These are phyloP conservation scores for Lophium mytilinum DNA, from an alignment of 495 filamentous ascomycete species.

Conservation along the genomic window DNA sequence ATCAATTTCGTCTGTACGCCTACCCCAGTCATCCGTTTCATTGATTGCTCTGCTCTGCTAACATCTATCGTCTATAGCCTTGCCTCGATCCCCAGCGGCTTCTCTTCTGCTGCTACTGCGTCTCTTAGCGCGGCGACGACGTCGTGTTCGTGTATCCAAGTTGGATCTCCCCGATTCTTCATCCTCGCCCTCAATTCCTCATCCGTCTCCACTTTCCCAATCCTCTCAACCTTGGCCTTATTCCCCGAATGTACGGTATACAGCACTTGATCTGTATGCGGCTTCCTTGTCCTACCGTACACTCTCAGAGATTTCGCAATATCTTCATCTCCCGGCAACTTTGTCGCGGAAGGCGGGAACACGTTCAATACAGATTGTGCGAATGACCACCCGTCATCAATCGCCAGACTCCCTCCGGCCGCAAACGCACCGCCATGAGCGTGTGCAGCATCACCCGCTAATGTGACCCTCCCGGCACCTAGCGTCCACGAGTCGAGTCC, in stretches of 20 bases:
- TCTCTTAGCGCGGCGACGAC: constrained; percentile 35
- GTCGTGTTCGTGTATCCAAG: constrained; percentile 44
- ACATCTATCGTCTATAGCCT: too few relatives aligned
- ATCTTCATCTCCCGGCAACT: constrained; percentile 10
- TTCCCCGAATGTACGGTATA: constrained; percentile 36
- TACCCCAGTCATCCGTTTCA: too few relatives aligned
- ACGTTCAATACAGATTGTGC: constrained; percentile 11
- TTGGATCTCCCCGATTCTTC: constrained; percentile 33
- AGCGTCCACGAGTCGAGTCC: constrained; percentile 39
- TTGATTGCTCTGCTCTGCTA: too few relatives aligned
- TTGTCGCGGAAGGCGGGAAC: neutral
- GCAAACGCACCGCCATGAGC: constrained; percentile 45
- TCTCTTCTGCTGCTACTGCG: neutral
- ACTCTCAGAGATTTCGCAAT: constrained; percentile 32
- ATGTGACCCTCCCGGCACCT: constrained; percentile 29
- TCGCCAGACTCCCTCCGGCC: constrained; percentile 44
- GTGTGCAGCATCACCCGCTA: constrained; percentile 44
- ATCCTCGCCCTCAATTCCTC: constrained; percentile 35
- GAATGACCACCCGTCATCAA: constrained; percentile 39
- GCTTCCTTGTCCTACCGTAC: constrained; percentile 38
- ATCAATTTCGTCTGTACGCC: too few relatives aligned
- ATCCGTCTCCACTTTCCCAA: constrained; percentile 33
- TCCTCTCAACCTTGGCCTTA: constrained; percentile 22
- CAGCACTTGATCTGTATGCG: constrained; percentile 38
- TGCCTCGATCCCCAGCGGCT: neutral